phyloP scores from a whole-genome alignment of 495 filamentous ascomycete genomes.

The Aspergillus panamensis region DNA sequence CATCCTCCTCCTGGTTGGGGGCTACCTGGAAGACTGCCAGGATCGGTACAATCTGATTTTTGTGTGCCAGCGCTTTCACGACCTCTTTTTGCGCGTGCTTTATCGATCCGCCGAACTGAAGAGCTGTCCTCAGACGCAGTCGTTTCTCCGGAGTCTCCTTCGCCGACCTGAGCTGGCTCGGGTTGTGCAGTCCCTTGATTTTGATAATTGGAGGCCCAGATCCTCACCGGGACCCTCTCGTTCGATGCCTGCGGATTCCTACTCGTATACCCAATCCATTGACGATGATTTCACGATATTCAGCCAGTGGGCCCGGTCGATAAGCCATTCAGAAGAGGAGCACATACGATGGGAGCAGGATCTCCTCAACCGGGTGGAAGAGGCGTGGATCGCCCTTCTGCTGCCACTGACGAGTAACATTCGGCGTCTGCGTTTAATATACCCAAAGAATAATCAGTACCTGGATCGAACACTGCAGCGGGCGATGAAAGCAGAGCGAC shows the following conservation, averaged over 20 bases:
- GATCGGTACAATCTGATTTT: slow-evolving; percentile 36
- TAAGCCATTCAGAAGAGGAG: slow-evolving; percentile 26
- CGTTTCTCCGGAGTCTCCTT: slow-evolving; percentile 26
- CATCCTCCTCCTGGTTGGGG: slow-evolving; percentile 32
- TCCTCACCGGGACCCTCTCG: background rate
- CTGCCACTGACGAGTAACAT: slow-evolving; percentile 31
- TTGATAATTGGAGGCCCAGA: slow-evolving; percentile 23
- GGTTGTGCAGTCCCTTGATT: slow-evolving; percentile 27
- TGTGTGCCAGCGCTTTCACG: slow-evolving; percentile 30
- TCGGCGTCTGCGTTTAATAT: slow-evolving; percentile 23
- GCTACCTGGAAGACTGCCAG: slow-evolving; percentile 25
- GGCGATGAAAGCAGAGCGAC: slow-evolving; percentile 20
- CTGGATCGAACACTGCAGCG: slow-evolving; percentile 26
- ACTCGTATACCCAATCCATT: background rate
- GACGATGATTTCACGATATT: slow-evolving; percentile 15
- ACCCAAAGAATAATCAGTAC: slow-evolving; percentile 21
- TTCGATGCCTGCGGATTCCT: background rate
- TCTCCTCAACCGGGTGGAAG: slow-evolving; percentile 23
- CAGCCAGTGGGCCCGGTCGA: slow-evolving; percentile 6
- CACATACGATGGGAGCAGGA: slow-evolving; percentile 25
- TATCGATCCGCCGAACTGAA: slow-evolving; percentile 25
- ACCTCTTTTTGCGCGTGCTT: slow-evolving; percentile 29
- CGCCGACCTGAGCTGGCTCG: slow-evolving; percentile 25
- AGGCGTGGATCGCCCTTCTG: slow-evolving; percentile 34
- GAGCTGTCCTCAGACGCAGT: slow-evolving; percentile 19